Evolutionary conservation across 805 yeast species (phyloP).

Genomic region (Candida sakaeoensis): DNA sequence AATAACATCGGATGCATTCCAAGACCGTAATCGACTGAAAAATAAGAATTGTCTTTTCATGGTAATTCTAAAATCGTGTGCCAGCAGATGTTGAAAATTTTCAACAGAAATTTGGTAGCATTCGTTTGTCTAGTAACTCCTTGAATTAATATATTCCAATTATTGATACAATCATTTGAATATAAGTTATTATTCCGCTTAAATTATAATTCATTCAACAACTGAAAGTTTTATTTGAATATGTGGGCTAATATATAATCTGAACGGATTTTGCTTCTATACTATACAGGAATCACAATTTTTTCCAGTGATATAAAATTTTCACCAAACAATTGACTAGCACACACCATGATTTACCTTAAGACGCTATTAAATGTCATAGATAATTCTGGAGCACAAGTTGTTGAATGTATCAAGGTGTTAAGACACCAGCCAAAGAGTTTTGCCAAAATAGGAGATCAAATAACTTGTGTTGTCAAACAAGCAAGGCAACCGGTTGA

Average conservation of each 20-base stretch:
- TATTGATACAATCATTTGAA: too few relatives aligned
- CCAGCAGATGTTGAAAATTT: neutral
- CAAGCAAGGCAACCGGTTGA: constrained; percentile 77
- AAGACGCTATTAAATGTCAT: constrained; percentile 86
- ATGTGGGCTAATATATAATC: too few relatives aligned
- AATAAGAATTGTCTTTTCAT: too few relatives aligned
- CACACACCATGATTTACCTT: constrained; percentile 67
- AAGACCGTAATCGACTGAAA: constrained; percentile 11
- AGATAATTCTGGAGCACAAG: constrained; percentile 92
- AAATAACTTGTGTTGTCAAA: constrained; percentile 90
- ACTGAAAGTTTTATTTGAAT: too few relatives aligned
- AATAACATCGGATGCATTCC: constrained; percentile 30
- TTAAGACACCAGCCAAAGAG: constrained; percentile 82
- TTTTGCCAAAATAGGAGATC: constrained; percentile 85
- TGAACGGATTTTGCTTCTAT: too few relatives aligned
- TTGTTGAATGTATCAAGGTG: constrained; percentile 95
- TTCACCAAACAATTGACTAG: neutral
- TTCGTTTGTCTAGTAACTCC: neutral
- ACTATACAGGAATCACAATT: too few relatives aligned
- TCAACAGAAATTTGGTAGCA: neutral
- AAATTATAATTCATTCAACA: too few relatives aligned
- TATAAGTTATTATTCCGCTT: too few relatives aligned
- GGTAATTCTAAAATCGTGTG: too few relatives aligned
- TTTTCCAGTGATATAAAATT: neutral
- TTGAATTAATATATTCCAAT: neutral